Conservation (phyloP, 169 alveolate species). For the Plasmodium sp. region DNA sequence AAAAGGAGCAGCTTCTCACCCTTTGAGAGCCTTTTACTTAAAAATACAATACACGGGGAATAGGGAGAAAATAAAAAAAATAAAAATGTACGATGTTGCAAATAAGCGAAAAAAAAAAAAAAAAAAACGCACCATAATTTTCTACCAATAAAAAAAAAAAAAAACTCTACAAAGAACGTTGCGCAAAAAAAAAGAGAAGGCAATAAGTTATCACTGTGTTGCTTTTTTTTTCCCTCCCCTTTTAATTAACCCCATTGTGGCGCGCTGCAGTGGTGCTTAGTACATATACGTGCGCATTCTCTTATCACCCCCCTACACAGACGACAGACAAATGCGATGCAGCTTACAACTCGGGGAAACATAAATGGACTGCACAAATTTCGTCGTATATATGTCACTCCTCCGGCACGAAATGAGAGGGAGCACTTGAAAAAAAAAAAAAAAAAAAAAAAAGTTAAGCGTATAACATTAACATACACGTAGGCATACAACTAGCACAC, state of each 20-base stretch:
- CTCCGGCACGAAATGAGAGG: neutral
- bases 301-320: neutral
- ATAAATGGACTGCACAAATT: neutral
- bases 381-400: neutral
- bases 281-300: neutral
- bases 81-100: neutral
- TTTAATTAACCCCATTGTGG: neutral
- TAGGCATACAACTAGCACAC: neutral
- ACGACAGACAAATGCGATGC: neutral
- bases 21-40: neutral
- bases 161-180: neutral
- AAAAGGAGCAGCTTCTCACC: neutral
- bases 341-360: neutral
- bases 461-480: neutral
- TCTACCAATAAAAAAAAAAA: neutral
- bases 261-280: neutral
- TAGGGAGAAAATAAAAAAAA: neutral
- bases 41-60: neutral
- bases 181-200: neutral
- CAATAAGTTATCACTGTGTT: neutral
- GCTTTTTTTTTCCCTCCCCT: neutral
- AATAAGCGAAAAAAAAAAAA: neutral
- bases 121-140: neutral
- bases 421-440: neutral
- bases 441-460: neutral